phyloP scores from a whole-genome alignment of 1,284 basidiomycete species.

The Trametes polyzona region DNA sequence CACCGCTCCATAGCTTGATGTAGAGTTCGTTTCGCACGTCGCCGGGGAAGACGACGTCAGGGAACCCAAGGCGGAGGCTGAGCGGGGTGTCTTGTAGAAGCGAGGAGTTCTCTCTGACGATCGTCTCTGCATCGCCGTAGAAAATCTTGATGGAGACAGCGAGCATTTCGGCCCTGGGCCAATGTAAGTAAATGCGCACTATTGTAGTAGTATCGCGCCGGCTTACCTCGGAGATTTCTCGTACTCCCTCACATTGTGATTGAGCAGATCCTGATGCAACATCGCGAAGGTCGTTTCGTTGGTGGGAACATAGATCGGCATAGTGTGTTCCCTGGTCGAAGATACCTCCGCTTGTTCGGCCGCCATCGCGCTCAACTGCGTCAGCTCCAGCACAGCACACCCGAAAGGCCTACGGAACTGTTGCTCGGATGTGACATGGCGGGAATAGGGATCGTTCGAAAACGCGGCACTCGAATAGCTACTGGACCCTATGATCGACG shows the following conservation, averaged over 20 bases:
- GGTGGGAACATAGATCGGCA: slow-evolving; percentile 88
- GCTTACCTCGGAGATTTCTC: slow-evolving; percentile 82
- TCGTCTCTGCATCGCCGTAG: slow-evolving; percentile 76
- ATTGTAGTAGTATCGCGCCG: not conserved
- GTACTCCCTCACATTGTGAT: slow-evolving; percentile 77
- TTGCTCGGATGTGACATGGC: slow-evolving; percentile 26
- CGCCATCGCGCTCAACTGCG: slow-evolving; percentile 72
- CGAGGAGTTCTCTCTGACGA: slow-evolving; percentile 86
- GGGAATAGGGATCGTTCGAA: slow-evolving; percentile 20
- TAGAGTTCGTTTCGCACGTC: slow-evolving; percentile 94
- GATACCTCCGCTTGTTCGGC: slow-evolving; percentile 65
- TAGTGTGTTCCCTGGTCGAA: slow-evolving; percentile 73
- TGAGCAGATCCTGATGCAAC: slow-evolving; percentile 94
- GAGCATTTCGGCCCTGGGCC: slow-evolving; percentile 76
- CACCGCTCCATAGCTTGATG: slow-evolving; percentile 91
- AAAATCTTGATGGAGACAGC: slow-evolving; percentile 92
- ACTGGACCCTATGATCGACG: slow-evolving; percentile 48
- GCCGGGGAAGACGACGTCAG: slow-evolving; percentile 95
- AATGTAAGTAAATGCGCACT: slow-evolving; percentile 6
- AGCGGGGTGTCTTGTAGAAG: slow-evolving; percentile 84
- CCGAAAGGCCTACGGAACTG: slow-evolving; percentile 89
- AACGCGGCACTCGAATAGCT: slow-evolving; percentile 7
- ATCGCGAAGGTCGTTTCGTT: slow-evolving; percentile 91
- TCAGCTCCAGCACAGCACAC: slow-evolving; percentile 89
- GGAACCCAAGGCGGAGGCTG: slow-evolving; percentile 92